Conservation (phyloP, 2,329 filamentous ascomycete species). For the Penicillium sp. region DNA sequence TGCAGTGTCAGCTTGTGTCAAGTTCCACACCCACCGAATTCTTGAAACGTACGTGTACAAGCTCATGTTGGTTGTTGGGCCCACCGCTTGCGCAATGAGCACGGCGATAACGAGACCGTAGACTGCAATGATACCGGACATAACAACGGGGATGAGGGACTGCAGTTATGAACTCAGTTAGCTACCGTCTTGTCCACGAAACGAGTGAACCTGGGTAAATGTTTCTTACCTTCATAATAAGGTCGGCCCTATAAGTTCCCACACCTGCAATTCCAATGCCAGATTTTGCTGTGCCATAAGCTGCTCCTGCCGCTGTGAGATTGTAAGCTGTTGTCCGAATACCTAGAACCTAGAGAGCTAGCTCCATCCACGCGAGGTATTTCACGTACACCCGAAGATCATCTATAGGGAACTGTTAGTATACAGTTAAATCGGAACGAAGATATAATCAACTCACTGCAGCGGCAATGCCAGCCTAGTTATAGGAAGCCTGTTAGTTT, state of each 20-base stretch:
- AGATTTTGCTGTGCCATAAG: slow-evolving; percentile 66
- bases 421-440: slow-evolving; percentile 1
- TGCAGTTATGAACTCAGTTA: slow-evolving; percentile 24
- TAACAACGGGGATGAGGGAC: slow-evolving; percentile 61
- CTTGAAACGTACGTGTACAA: slow-evolving; percentile 68
- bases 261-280: slow-evolving; percentile 67
- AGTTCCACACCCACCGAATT: not conserved
- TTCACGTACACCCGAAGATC: slow-evolving; percentile 51
- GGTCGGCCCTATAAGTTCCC: slow-evolving; percentile 62
- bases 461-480: slow-evolving; percentile 48
- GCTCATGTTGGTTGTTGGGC: slow-evolving; percentile 68
- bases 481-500: slow-evolving; percentile 23
- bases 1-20: slow-evolving; percentile 23
- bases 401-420: slow-evolving; percentile 40
- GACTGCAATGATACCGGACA: slow-evolving; percentile 98
- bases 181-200: slow-evolving; percentile 1
- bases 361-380: slow-evolving; percentile 7
- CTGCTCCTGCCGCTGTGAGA: slow-evolving; percentile 58
- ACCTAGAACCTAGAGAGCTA: not conserved
- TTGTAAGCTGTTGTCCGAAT: slow-evolving; percentile 18
- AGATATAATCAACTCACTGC: slow-evolving; percentile 39
- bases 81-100: slow-evolving; percentile 87
- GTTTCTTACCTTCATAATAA: slow-evolving; percentile 63
- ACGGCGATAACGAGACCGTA: slow-evolving; percentile 97
- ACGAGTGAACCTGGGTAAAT: not conserved